Conservation (phyloP, 768 basidiomycete species). For the Rubroboletus pulcherrimus region DNA sequence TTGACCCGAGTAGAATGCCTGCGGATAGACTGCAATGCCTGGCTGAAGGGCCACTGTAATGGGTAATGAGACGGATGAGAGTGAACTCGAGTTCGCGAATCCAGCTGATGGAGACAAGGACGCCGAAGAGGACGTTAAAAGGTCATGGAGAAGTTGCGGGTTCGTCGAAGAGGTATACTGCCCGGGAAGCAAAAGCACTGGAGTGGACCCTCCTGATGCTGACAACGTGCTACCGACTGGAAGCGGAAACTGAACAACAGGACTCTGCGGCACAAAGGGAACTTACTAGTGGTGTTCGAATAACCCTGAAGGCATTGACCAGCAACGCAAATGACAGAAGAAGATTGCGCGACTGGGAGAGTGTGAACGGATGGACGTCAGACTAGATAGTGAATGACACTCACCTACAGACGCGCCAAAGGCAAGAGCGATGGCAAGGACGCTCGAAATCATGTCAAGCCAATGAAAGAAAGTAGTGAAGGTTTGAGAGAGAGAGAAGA, state of each 20-base stretch:
- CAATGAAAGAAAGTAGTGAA: slow-evolving; percentile 25
- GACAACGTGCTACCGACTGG: slow-evolving; percentile 70
- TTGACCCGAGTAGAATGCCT: slow-evolving; percentile 62
- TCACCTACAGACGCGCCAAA: slow-evolving; percentile 39
- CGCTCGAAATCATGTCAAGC: slow-evolving; percentile 38
- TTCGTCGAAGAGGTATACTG: slow-evolving; percentile 69
- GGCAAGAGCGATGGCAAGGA: slow-evolving; percentile 35
- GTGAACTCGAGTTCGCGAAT: slow-evolving; percentile 54
- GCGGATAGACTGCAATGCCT: slow-evolving; percentile 63
- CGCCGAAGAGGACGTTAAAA: slow-evolving; percentile 63
- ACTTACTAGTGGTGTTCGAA: slow-evolving; percentile 68
- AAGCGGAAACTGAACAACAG: slow-evolving; percentile 11
- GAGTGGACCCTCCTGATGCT: slow-evolving; percentile 47
- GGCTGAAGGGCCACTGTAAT: slow-evolving; percentile 62
- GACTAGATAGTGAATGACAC: slow-evolving; percentile 1
- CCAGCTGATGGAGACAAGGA: slow-evolving; percentile 57
- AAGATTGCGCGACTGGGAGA: slow-evolving; percentile 50
- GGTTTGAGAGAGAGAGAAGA: slow-evolving; percentile 10
- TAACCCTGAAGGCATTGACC: slow-evolving; percentile 83
- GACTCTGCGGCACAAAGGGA: background rate
- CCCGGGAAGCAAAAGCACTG: slow-evolving; percentile 68
- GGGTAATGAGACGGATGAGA: slow-evolving; percentile 51
- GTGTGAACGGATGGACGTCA: background rate
- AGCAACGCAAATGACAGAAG: slow-evolving; percentile 75
- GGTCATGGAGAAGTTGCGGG: slow-evolving; percentile 65